These are phyloP conservation scores for Eucalyptus sp. DNA, from an alignment of 345 rosid species.

Conservation along the genomic window DNA sequence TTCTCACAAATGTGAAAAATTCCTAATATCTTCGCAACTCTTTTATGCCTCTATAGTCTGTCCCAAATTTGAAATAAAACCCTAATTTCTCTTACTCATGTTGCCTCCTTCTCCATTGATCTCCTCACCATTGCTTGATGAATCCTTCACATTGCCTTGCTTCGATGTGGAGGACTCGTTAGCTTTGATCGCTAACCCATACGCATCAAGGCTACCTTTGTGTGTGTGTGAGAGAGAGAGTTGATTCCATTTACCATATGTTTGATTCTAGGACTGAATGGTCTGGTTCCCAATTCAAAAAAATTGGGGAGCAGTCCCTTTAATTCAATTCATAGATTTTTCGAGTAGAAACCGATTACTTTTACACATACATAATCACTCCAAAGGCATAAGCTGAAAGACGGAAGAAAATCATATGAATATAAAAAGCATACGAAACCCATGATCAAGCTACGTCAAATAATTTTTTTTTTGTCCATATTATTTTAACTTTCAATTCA, in stretches of 20 bases:
- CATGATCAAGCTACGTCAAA: accelerated
- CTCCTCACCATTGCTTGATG: neutral
- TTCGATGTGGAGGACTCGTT: accelerated
- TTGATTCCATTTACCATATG: accelerated
- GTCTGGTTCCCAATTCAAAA: accelerated
- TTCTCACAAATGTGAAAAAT: no score
- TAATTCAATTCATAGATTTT: no score
- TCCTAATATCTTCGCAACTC: neutral
- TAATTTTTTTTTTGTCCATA: no score
- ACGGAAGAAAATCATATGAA: accelerated
- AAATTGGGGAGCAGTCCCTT: neutral
- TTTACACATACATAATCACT: accelerated
- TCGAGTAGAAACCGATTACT: accelerated
- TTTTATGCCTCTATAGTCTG: no score
- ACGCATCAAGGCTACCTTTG: accelerated
- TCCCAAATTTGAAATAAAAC: neutral
- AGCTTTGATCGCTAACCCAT: neutral
- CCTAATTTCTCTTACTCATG: neutral
- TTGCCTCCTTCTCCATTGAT: neutral
- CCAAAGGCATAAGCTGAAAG: accelerated
- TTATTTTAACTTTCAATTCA: no score
- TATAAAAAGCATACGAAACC: accelerated
- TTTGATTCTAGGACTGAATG: accelerated
- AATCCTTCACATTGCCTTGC: neutral
- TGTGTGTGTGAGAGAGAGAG: no score